Conservation (phyloP, 495 filamentous ascomycete genomes). For the Hypomontagnella monticulosa region DNA sequence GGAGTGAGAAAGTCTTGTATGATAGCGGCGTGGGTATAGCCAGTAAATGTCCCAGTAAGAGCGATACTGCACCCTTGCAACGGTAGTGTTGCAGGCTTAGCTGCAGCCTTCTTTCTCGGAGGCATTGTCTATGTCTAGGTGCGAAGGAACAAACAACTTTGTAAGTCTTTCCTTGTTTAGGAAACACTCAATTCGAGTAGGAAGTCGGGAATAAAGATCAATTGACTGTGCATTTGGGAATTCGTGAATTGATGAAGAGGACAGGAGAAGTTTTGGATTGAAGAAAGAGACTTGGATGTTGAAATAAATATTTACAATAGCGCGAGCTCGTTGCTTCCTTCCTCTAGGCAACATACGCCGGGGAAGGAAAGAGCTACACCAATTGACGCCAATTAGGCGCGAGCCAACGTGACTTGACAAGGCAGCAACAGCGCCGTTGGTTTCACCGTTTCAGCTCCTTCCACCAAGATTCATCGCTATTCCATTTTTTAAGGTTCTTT, state of each 20-base stretch:
- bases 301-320: slow-evolving; percentile 20
- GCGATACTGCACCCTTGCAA: slow-evolving; percentile 62
- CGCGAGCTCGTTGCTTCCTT: background rate
- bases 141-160: background rate
- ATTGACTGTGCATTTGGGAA: background rate
- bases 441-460: background rate
- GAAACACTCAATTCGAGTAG: background rate
- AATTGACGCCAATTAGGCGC: slow-evolving; percentile 18
- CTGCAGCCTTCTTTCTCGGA: slow-evolving; percentile 3
- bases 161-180: background rate
- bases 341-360: slow-evolving; percentile 21
- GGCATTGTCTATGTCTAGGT: slow-evolving; percentile 23
- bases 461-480: too few relatives aligned
- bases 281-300: background rate
- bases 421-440: slow-evolving; percentile 22
- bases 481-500: background rate
- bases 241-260: background rate
- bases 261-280: background rate
- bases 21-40: slow-evolving; percentile 59
- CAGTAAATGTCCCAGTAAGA: slow-evolving; percentile 69
- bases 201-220: background rate
- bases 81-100: slow-evolving; percentile 39
- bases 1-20: slow-evolving; percentile 53
- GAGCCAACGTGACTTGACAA: slow-evolving; percentile 27
- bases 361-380: background rate